phyloP scores from a whole-genome alignment of 2,329 filamentous ascomycete species.

The Penicillium sp. region DNA sequence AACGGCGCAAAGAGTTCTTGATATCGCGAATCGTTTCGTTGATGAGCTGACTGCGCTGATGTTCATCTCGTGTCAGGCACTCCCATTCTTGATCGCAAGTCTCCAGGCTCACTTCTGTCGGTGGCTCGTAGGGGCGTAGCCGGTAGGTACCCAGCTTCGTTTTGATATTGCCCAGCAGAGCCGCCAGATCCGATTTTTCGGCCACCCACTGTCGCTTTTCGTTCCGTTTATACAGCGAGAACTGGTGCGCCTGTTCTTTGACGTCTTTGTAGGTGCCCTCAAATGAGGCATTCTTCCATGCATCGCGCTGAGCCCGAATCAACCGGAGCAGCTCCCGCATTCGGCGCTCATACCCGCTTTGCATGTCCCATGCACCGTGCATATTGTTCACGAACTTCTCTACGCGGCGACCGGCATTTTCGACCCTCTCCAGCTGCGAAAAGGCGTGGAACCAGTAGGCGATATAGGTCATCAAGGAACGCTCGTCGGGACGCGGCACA shows the following conservation, averaged over 20 bases:
- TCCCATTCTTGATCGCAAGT: conserved; percentile 79
- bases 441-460: conserved; percentile 99
- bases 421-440: conserved; percentile 96
- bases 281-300: conserved; percentile 76
- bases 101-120: conserved; percentile 73
- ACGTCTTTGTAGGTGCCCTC: conserved; percentile 89
- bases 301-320: conserved; percentile 66
- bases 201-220: conserved; percentile 94
- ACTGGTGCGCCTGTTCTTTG: conserved; percentile 75
- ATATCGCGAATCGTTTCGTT: conserved; percentile 99
- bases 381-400: conserved; percentile 99
- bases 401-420: conserved; percentile 90
- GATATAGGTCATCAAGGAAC: conserved; percentile 98
- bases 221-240: conserved; percentile 83
- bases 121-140: conserved; percentile 83
- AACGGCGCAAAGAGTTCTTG: conserved; percentile 87
- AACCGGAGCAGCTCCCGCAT: conserved; percentile 76
- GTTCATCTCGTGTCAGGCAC: conserved; percentile 73
- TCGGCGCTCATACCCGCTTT: conserved; percentile 86
- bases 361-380: conserved; percentile 99
- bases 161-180: conserved; percentile 94
- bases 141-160: conserved; percentile 96
- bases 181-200: conserved; percentile 92
- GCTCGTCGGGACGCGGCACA: conserved; percentile 90
- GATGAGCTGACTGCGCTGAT: conserved; percentile 83